Percentiles rank a stretch among this genome's conserved stretches.
Conservation (phyloP, 148 eudicot species). For the Chenopodium suecicum region DNA sequence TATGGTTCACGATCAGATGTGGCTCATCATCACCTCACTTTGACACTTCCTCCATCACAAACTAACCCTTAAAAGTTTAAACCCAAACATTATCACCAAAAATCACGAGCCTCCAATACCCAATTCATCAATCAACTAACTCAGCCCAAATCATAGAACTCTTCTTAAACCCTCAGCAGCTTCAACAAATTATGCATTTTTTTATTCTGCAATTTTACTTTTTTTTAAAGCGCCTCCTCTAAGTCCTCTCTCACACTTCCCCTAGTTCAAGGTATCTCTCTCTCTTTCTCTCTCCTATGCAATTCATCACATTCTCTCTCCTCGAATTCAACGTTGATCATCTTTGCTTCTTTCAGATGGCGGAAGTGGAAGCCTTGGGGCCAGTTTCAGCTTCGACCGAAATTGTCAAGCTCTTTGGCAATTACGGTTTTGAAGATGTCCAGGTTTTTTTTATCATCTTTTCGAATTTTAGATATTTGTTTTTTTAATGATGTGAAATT, state of each 20-base stretch:
- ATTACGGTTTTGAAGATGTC: slow-evolving; percentile 26
- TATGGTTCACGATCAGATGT: no score
- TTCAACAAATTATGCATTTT: not conserved
- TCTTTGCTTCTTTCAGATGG: not conserved
- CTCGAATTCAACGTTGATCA: not conserved
- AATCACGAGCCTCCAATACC: no score
- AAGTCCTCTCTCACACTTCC: not conserved
- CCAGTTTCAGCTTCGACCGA: not conserved
- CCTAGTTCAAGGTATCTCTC: not conserved
- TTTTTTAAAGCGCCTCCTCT: not conserved
- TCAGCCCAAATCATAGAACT: not conserved
- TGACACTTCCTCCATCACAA: no score
- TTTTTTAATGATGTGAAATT: no score
- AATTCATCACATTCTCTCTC: not conserved
- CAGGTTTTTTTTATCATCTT: slow-evolving; percentile 1
- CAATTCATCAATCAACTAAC: not conserved
- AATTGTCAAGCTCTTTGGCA: slow-evolving; percentile 26
- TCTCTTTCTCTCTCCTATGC: slow-evolving; percentile 11
- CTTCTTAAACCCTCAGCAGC: not conserved
- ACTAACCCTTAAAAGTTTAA: no score
- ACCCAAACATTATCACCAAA: no score
- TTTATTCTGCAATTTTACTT: no score
- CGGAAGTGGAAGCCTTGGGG: not conserved
- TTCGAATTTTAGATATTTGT: no score
- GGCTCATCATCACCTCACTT: no score